Percentiles rank a stretch among this genome's conserved stretches.
These are phyloP conservation scores for Malassezia japonica DNA, from an alignment of 1,284 basidiomycete genomes.

Conservation along the genomic window DNA sequence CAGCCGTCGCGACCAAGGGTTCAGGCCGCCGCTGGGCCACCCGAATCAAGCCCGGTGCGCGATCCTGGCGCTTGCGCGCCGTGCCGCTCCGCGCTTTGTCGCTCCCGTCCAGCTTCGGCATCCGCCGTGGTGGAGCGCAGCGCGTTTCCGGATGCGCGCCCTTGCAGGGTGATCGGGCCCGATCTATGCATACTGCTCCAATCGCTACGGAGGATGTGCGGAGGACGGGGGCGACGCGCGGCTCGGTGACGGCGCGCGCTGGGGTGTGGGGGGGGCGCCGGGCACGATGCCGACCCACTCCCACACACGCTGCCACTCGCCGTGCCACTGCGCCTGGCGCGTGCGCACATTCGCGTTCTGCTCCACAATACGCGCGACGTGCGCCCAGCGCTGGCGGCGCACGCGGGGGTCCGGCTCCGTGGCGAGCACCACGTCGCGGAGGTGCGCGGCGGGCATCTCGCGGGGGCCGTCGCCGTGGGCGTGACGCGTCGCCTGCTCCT, in stretches of 20 bases:
- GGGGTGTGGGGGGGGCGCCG: not conserved
- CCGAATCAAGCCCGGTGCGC: too few species aligned
- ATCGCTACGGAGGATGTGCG: too few species aligned
- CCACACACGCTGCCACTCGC: constrained; percentile 58
- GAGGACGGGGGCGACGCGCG: too few species aligned
- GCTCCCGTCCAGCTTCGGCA: too few species aligned
- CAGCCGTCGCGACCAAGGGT: not conserved
- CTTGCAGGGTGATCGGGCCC: not conserved
- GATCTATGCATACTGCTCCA: too few species aligned
- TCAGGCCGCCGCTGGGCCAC: too few species aligned
- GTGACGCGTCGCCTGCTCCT: constrained; percentile 22
- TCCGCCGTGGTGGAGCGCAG: too few species aligned
- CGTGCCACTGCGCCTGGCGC: constrained; percentile 73
- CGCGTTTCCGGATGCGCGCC: not conserved
- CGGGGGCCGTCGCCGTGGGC: not conserved
- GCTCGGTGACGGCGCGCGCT: too few species aligned
- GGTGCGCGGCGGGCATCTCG: constrained; percentile 54
- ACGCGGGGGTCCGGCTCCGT: constrained; percentile 64
- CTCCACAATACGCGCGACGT: constrained; percentile 79
- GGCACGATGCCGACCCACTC: constrained; percentile 50
- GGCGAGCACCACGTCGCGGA: constrained; percentile 79
- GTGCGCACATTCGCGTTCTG: constrained; percentile 86
- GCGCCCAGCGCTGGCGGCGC: constrained; percentile 69
- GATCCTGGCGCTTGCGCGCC: too few species aligned
- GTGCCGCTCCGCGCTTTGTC: too few species aligned